A percentile compares a stretch with the other conserved stretches of the same genome.
These are phyloP conservation scores for Jaapia argillacea DNA, from an alignment of 768 basidiomycete species.

Conservation along the genomic window DNA sequence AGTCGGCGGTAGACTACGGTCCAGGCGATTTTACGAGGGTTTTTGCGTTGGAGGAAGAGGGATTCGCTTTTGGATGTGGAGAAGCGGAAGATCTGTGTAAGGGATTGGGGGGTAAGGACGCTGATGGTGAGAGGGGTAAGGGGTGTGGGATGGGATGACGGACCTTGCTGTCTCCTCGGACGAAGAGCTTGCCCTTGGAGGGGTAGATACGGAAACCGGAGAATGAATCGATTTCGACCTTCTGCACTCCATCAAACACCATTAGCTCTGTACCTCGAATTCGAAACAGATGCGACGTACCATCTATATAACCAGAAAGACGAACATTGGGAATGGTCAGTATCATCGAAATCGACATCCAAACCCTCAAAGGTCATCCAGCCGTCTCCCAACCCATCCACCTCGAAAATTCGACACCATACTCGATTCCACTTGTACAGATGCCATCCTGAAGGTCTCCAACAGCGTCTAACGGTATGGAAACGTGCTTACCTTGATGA, in stretches of 20 bases:
- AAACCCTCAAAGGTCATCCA: conserved; percentile 26
- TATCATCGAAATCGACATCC: conserved; percentile 9
- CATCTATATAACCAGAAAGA: conserved; percentile 8
- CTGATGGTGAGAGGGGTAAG: background rate
- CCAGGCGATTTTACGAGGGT: conserved; percentile 99
- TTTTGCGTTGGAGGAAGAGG: conserved; percentile 98
- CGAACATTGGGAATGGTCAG: conserved; percentile 5
- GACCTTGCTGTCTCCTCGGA: conserved; percentile 94
- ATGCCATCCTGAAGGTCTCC: conserved; percentile 6
- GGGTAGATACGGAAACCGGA: conserved; percentile 98
- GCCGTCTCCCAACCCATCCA: conserved; percentile 29
- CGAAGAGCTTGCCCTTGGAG: conserved; percentile 90
- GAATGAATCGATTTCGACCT: conserved; percentile 98
- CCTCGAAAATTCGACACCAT: conserved; percentile 16
- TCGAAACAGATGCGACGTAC: conserved; percentile 8
- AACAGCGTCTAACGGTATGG: conserved; percentile 12
- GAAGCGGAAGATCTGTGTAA: conserved; percentile 91
- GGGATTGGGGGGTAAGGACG: no score
- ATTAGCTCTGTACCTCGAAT: conserved; percentile 10
- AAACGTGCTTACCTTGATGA: conserved; percentile 51
- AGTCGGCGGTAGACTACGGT: conserved; percentile 88
- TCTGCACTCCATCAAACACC: conserved; percentile 37
- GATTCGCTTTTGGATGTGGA: conserved; percentile 87
- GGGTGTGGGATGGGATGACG: conserved; percentile 13
- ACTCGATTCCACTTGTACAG: conserved; percentile 2